These are phyloP conservation scores for Aphanomyces cochlioides DNA, from an alignment of 352 stramenopile genomes.

Conservation along the genomic window DNA sequence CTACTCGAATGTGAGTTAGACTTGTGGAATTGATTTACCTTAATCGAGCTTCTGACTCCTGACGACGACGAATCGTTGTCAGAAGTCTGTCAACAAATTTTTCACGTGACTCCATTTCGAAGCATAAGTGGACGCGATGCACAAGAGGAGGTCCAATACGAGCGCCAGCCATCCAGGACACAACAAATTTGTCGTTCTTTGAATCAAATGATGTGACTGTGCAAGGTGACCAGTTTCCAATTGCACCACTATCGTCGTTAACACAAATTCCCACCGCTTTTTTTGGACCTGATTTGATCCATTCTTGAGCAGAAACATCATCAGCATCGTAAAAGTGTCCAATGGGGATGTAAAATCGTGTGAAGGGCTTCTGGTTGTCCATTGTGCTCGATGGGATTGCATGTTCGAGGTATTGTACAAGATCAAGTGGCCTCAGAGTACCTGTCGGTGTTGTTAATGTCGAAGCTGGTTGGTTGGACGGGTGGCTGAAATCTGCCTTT, in stretches of 20 bases:
- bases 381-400: background rate
- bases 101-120: conserved; percentile 52
- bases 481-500: background rate
- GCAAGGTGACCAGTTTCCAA: conserved; percentile 69
- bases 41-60: conserved; percentile 59
- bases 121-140: conserved; percentile 56
- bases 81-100: conserved; percentile 47
- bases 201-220: conserved; percentile 68
- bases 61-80: conserved; percentile 42
- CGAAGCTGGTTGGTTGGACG: background rate
- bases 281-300: conserved; percentile 39
- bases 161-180: conserved; percentile 71
- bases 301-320: conserved; percentile 23
- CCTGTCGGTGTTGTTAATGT: background rate
- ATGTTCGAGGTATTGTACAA: conserved; percentile 20
- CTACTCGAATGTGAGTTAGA: background rate
- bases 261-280: conserved; percentile 66
- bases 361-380: conserved; percentile 7
- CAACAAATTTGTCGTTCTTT: conserved; percentile 47
- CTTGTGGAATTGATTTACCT: conserved; percentile 33
- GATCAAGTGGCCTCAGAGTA: conserved; percentile 1
- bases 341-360: conserved; percentile 4
- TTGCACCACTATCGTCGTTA: conserved; percentile 47
- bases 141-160: conserved; percentile 64
- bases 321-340: conserved; percentile 4